Evolutionary conservation across 805 yeast species (phyloP).

Genomic region (Starmera caribaea): DNA sequence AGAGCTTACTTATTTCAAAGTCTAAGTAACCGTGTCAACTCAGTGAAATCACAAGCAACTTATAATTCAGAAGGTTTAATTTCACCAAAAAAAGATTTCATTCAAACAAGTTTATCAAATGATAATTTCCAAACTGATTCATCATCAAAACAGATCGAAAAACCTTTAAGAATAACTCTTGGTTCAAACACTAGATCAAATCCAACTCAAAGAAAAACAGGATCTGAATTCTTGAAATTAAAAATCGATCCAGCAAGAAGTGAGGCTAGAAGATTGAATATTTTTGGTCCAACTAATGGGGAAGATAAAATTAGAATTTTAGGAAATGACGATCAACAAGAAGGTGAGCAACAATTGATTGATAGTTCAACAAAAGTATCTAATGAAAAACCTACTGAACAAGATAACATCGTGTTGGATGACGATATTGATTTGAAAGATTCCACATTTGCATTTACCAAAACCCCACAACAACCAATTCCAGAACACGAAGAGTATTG

Average conservation of each 20-base stretch:
- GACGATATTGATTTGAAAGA: neutral
- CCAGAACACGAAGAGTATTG: conserved; percentile 41
- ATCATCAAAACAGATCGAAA: conserved; percentile 1
- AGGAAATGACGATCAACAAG: conserved; percentile 6
- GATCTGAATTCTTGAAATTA: conserved; percentile 19
- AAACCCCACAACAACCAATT: neutral
- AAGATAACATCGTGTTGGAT: neutral
- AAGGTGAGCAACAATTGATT: conserved; percentile 4
- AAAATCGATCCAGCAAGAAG: conserved; percentile 32
- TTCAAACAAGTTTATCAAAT: conserved; percentile 8
- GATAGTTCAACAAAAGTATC: neutral
- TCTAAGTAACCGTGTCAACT: conserved; percentile 24
- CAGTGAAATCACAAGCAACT: conserved; percentile 12
- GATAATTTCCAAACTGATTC: conserved; percentile 5
- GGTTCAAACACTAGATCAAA: conserved; percentile 15
- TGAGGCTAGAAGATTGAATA: conserved; percentile 31
- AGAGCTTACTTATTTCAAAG: conserved; percentile 23
- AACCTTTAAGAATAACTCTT: conserved; percentile 2
- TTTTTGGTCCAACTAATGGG: conserved; percentile 21
- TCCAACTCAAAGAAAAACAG: conserved; percentile 13
- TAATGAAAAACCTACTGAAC: neutral
- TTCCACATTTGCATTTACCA: neutral
- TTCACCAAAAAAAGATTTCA: conserved; percentile 21
- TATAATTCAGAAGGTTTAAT: conserved; percentile 27
- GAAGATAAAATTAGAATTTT: conserved; percentile 18